Evolutionary conservation across 306 rosid species (phyloP).

Genomic region (Quercus wislizeni): DNA sequence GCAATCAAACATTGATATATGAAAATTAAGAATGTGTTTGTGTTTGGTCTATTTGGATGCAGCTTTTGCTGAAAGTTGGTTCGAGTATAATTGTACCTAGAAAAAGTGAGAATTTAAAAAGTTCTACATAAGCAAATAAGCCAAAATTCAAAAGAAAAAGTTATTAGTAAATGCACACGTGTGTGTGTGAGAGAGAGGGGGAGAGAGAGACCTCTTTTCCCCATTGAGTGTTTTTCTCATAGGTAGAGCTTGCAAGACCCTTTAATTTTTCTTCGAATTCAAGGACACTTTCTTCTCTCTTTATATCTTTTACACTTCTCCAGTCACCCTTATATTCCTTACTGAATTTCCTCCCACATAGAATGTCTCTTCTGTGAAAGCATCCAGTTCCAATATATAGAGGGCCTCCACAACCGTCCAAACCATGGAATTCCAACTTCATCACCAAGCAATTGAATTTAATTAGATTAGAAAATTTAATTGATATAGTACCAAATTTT

Average conservation of each 20-base stretch:
- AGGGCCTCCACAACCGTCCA: constrained; percentile 72
- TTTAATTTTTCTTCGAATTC: constrained; percentile 52
- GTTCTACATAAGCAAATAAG: background rate
- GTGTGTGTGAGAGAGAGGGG: background rate
- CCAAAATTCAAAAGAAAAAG: background rate
- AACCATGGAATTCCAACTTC: constrained; percentile 62
- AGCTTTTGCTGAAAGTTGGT: background rate
- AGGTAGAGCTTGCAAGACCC: constrained; percentile 59
- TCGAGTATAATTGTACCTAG: no score
- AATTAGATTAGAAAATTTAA: background rate
- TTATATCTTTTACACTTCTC: constrained; percentile 22
- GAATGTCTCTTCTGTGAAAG: constrained; percentile 73
- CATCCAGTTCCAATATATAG: constrained; percentile 66
- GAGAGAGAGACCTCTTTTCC: constrained; percentile 59
- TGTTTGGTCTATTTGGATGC: background rate
- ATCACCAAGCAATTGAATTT: background rate
- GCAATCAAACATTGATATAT: background rate
- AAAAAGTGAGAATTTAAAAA: no score
- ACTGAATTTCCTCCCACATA: constrained; percentile 54
- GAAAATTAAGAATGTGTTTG: background rate
- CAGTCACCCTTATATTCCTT: constrained; percentile 29
- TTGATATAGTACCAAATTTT: background rate
- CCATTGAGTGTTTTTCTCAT: constrained; percentile 73
- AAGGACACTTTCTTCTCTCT: constrained; percentile 15
- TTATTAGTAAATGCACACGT: background rate